Conservation (phyloP, 1,139 yeast genomes). For the Taiozyma sp. region DNA sequence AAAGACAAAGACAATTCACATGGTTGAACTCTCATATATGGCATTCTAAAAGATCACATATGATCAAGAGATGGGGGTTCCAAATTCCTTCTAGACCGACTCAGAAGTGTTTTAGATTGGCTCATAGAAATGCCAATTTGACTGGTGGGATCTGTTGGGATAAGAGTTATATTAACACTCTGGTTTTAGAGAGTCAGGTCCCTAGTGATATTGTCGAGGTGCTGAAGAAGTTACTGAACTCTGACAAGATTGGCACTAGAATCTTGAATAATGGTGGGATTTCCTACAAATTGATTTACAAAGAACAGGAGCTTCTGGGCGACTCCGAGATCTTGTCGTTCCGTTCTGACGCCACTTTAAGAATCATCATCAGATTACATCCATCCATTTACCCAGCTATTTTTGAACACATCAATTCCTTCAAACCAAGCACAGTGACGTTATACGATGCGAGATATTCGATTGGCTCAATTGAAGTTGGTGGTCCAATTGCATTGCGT, state of each 20-base stretch:
- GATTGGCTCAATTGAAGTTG: slow-evolving; percentile 72
- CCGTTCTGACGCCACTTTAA: slow-evolving; percentile 17
- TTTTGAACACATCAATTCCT: slow-evolving; percentile 33
- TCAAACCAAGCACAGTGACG: slow-evolving; percentile 23
- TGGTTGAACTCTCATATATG: slow-evolving; percentile 96
- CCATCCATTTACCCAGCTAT: slow-evolving; percentile 60
- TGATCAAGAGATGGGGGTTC: slow-evolving; percentile 77
- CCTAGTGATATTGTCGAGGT: slow-evolving; percentile 19
- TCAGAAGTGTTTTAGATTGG: slow-evolving; percentile 75
- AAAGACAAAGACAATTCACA: slow-evolving; percentile 61
- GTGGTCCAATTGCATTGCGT: slow-evolving; percentile 66
- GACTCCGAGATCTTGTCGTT: slow-evolving; percentile 14
- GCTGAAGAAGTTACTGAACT: slow-evolving; percentile 26
- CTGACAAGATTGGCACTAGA: slow-evolving; percentile 27
- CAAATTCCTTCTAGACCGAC: slow-evolving; percentile 81
- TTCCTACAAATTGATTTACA: slow-evolving; percentile 34
- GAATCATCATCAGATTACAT: slow-evolving; percentile 47
- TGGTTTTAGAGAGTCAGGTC: slow-evolving; percentile 38
- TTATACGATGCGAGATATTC: slow-evolving; percentile 75
- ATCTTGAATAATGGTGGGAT: slow-evolving; percentile 25
- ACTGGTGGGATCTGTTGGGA: slow-evolving; percentile 69
- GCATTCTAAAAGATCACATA: slow-evolving; percentile 93
- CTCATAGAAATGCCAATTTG: slow-evolving; percentile 57
- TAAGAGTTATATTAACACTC: slow-evolving; percentile 58
- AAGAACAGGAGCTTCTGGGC: slow-evolving; percentile 15